phyloP scores from a whole-genome alignment of 2,329 filamentous ascomycete species.

The Niveomyces coronatus region DNA sequence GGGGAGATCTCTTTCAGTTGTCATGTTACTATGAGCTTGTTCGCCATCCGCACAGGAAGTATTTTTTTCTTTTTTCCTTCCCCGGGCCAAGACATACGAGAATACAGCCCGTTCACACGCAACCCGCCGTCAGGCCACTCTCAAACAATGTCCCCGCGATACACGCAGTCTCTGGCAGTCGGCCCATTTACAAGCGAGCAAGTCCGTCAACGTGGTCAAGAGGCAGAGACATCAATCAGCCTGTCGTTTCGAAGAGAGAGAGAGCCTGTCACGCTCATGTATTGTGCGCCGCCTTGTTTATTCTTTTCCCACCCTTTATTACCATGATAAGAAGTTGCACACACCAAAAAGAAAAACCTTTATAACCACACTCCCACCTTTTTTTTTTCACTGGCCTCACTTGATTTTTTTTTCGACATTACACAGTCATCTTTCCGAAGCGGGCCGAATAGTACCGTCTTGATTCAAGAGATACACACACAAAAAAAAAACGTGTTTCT shows the following conservation, averaged over 20 bases:
- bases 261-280: background rate
- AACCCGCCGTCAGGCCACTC: too few relatives aligned
- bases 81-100: background rate
- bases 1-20: too few relatives aligned
- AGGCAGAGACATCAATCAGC: too few relatives aligned
- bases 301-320: background rate
- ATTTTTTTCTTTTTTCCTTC: background rate
- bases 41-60: too few relatives aligned
- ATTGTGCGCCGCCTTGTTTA: background rate
- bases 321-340: background rate
- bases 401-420: background rate
- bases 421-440: background rate
- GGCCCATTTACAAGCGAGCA: constrained; percentile 1
- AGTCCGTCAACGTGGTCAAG: too few relatives aligned
- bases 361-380: too few relatives aligned
- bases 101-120: background rate
- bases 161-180: constrained; percentile 2
- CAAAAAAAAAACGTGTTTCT: background rate
- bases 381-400: too few relatives aligned
- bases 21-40: too few relatives aligned
- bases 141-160: too few relatives aligned
- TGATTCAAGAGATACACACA: too few relatives aligned
- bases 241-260: background rate
- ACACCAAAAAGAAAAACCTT: too few relatives aligned
- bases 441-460: too few relatives aligned